Base-by-base conservation (phyloP, 305 asterid genomes). In the Rubia tinctorum region DNA sequence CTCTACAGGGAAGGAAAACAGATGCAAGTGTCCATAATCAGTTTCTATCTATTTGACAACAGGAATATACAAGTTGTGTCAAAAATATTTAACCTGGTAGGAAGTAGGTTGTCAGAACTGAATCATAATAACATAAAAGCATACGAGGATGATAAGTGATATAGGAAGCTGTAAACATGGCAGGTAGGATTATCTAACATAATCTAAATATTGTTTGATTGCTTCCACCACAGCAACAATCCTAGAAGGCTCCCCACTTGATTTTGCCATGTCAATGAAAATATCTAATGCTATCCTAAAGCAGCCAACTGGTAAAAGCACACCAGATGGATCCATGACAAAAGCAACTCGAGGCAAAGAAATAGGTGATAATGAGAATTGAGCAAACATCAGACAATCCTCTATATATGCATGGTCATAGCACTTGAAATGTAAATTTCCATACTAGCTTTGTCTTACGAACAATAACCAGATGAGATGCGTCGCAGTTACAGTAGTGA, bases 141-240 rank as follows among this genome's bases (percentile, higher is more conserved):
- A 58, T 23, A 10, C 9, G 14, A 22, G 14, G 64, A 58, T 58
- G 14, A 8, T 1, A 44, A 7, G 3, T 44, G 49, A 44, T 1
- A 44, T 12, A 44, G 5, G 8, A 12, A 75, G 68, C 77, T 53
- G 68, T 69, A 39, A 20, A 39, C 3, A 40, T 7, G 2, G 17
- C 15, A n/a, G 15, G 44, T 14, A 23, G 62, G 80, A 30, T 74
- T 73, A 91, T 97, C 94, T 79, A 81, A 87, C 53, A 79, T 83
- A 87, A 79, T 88, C 93, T 53, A 90, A 80, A 83, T 90, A 86
- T 55, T 87, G 88, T 81, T 85, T 84, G 72, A 84, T 83, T 74
- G 91, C 88, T 83, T 82, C 78, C 73, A 78, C 59, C 70, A 83
- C 75, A 69, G 86, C 77, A 77, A 68, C 83, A 80, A 75, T 75